phyloP scores from a whole-genome alignment of 78 protist genomes.

The Corallochytrium limacisporum region DNA sequence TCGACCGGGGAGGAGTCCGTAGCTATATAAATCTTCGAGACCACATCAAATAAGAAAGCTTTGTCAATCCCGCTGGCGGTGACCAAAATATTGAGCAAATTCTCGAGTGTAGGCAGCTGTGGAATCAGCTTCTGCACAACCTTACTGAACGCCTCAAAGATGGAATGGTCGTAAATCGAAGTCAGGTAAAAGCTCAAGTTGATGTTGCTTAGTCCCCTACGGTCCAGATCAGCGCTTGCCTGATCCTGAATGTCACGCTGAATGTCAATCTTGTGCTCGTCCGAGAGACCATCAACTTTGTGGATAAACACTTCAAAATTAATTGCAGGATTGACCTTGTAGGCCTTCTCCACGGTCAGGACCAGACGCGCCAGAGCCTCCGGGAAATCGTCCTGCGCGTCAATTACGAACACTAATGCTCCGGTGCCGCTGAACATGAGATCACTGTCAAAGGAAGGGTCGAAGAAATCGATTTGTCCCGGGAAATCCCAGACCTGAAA shows the following conservation, averaged over 20 bases:
- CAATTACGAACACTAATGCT: constrained; percentile 90
- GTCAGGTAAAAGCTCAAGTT: constrained; percentile 78
- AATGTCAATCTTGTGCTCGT: constrained; percentile 66
- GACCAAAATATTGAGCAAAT: constrained; percentile 68
- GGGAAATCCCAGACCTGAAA: constrained; percentile 90
- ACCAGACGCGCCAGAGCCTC: constrained; percentile 54
- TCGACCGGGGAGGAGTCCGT: constrained; percentile 85
- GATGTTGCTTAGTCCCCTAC: constrained; percentile 16
- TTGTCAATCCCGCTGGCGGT: constrained; percentile 78
- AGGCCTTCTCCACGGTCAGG: constrained; percentile 38
- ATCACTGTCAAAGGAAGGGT: constrained; percentile 57
- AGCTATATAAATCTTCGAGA: constrained; percentile 84
- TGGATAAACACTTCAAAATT: constrained; percentile 87
- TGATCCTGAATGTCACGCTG: constrained; percentile 73
- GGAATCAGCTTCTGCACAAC: constrained; percentile 89
- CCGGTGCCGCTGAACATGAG: constrained; percentile 59
- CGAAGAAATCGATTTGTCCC: constrained; percentile 70
- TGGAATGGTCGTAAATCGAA: constrained; percentile 88
- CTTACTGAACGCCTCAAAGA: constrained; percentile 89
- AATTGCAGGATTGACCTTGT: constrained; percentile 55
- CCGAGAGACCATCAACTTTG: constrained; percentile 79
- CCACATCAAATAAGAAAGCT: constrained; percentile 87
- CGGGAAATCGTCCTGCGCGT: constrained; percentile 68
- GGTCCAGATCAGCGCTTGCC: constrained; percentile 50
- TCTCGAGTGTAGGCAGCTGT: constrained; percentile 77